Evolutionary conservation across 2,329 filamentous ascomycete genomes (phyloP), one percentile per base, ranked within the genome.

Genomic region (Colletotrichum cereale): DNA sequence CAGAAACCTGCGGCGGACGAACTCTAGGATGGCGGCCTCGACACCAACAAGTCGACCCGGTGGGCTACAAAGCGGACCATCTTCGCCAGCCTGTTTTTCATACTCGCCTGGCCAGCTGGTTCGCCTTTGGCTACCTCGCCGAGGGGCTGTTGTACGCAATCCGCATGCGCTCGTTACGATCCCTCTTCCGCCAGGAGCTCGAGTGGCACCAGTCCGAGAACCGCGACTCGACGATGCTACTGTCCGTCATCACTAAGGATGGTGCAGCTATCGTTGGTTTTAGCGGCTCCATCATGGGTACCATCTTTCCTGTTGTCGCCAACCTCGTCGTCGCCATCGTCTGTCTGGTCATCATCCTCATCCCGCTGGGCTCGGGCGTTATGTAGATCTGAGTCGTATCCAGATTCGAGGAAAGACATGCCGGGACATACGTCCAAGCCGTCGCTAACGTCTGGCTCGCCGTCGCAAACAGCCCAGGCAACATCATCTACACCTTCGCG

Each of bases 401-500:
- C 2, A 85, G 86, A 47, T 90, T 91, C 58, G 89, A 93, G 73
- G 85, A 88, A 66, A 86, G 87, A 18, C 90, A 92, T 74, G 87
- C 90, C 50, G 87, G 86, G 31, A 90, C 91, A 2, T 93, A 91
- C 74, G 86, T 88, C 8, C 86, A 86, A 53, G 90, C 91, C 2
- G 88, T 91, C 21, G 86, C 86, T 48, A 91, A 89, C 77, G 78
- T 90, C 18, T 90, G 87, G 84, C 85, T 91, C 10, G 88, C 90
- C 2, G 82, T 91, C 44, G 85, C 89, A 21, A 88, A 90, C 77
- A 87, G 86, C 73, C 83, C 87, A 12, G 88, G 90, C 26, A 92
- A 91, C 76, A 85, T 93, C 62, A 88, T 94, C 34, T 93, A 94
- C 76, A 91, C 92, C 0, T 87, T 95, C 65, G 91, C 92, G 0